Evolutionary conservation across 225 moss, liverwort and hornwort species (phyloP).

Genomic region (Polytrichum commune): DNA sequence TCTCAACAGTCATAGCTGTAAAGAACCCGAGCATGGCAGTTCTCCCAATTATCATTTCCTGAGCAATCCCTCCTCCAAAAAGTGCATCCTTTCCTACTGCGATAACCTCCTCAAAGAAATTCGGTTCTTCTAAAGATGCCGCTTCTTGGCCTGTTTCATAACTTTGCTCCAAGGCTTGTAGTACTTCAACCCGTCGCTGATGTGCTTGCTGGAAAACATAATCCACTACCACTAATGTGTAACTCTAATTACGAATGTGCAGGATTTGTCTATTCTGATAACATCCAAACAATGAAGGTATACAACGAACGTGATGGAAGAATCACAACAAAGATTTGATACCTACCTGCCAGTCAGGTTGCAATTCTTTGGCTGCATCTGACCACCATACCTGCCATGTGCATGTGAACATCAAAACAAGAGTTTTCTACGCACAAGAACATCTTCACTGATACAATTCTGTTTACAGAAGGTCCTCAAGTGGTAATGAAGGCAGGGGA

Average conservation of each 20-base stretch:
- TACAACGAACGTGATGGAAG: neutral
- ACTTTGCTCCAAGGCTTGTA: constrained; percentile 6
- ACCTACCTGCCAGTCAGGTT: constrained; percentile 36
- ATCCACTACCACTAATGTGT: neutral
- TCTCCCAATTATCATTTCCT: constrained; percentile 30
- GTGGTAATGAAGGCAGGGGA: too few relatives aligned
- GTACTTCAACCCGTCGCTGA: constrained; percentile 1
- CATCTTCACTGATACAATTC: too few relatives aligned
- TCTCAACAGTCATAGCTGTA: constrained; percentile 25
- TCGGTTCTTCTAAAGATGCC: neutral
- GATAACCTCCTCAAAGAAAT: neutral
- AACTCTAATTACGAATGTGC: too few relatives aligned
- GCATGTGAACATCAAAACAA: neutral
- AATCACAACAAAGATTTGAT: neutral
- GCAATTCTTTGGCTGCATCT: constrained; percentile 19
- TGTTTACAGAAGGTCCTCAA: too few relatives aligned
- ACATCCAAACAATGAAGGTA: neutral
- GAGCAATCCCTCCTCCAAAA: constrained; percentile 18
- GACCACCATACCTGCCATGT: constrained; percentile 34
- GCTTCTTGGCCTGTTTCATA: constrained; percentile 3
- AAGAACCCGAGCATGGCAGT: constrained; percentile 33
- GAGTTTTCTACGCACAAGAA: neutral
- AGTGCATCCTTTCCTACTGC: constrained; percentile 6
- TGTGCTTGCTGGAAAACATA: constrained; percentile 7
- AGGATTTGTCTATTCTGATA: neutral